Percentiles rank a stretch among this genome's conserved stretches.
Conservation (phyloP, 2,329 filamentous ascomycete genomes). For the Bipolaris zeicola region DNA sequence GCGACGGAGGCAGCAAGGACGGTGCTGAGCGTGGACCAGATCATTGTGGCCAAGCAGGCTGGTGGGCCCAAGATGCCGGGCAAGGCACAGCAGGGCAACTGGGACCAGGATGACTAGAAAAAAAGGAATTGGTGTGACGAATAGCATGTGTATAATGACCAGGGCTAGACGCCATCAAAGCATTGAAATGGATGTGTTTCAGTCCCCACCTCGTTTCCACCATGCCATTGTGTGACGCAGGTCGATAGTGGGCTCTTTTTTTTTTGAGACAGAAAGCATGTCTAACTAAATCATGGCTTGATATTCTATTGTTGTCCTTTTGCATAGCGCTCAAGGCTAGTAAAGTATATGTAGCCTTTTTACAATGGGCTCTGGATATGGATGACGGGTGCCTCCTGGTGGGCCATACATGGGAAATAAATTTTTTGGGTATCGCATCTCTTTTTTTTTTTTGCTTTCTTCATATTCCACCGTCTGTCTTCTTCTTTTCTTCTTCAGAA, state of each 20-base stretch:
- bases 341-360: too few relatives aligned
- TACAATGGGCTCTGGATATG: too few relatives aligned
- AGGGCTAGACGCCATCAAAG: slow-evolving; percentile 12
- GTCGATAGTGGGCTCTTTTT: too few relatives aligned
- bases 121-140: background rate
- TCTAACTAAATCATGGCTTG: background rate
- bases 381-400: too few relatives aligned
- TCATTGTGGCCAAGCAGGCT: slow-evolving; percentile 96
- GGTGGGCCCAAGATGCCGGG: slow-evolving; percentile 96
- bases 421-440: too few relatives aligned
- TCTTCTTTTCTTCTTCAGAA: too few relatives aligned
- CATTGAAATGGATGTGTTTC: slow-evolving; percentile 8
- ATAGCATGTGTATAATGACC: slow-evolving; percentile 20
- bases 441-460: too few relatives aligned
- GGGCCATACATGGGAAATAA: too few relatives aligned
- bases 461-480: too few relatives aligned
- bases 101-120: slow-evolving; percentile 64
- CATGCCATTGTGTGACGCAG: background rate
- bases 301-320: too few relatives aligned
- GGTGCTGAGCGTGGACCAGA: slow-evolving; percentile 95
- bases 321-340: too few relatives aligned
- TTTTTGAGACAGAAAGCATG: too few relatives aligned
- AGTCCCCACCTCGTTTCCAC: background rate
- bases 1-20: slow-evolving; percentile 94
- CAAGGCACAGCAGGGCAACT: slow-evolving; percentile 74